phyloP scores from a whole-genome alignment of 768 basidiomycete species.

The Suillus lakei region DNA sequence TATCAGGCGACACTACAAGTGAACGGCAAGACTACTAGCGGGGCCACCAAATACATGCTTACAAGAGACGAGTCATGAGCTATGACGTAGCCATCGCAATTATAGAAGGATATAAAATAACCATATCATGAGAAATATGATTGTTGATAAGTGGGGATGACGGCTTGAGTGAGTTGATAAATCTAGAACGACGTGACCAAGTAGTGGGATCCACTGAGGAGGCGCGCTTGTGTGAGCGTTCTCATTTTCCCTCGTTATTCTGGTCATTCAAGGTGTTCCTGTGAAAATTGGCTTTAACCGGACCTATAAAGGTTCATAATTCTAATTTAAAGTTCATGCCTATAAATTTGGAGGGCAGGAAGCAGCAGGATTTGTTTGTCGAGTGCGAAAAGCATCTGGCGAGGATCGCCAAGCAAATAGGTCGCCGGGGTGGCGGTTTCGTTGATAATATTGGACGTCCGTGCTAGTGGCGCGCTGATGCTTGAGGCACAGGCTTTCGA shows the following conservation, averaged over 20 bases:
- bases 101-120: background rate
- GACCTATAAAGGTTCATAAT: background rate
- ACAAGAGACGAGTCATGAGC: background rate
- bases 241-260: background rate
- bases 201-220: background rate
- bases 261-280: background rate
- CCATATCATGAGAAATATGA: background rate
- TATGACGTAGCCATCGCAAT: background rate
- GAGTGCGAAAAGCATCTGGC: background rate
- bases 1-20: background rate
- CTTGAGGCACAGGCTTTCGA: background rate
- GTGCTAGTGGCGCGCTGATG: background rate
- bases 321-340: slow-evolving; percentile 18
- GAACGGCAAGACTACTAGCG: background rate
- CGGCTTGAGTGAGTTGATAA: background rate
- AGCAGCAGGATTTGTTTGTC: background rate
- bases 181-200: background rate
- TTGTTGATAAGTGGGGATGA: background rate
- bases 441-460: background rate
- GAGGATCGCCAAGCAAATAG: background rate
- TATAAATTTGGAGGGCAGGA: background rate
- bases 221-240: background rate
- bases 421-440: background rate
- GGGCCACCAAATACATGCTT: background rate
- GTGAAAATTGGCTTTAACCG: background rate